Evolutionary conservation across 108 stramenopile species (phyloP), one percentile per base, ranked within the genome.

Genomic region (Skeletonema menzelii): DNA sequence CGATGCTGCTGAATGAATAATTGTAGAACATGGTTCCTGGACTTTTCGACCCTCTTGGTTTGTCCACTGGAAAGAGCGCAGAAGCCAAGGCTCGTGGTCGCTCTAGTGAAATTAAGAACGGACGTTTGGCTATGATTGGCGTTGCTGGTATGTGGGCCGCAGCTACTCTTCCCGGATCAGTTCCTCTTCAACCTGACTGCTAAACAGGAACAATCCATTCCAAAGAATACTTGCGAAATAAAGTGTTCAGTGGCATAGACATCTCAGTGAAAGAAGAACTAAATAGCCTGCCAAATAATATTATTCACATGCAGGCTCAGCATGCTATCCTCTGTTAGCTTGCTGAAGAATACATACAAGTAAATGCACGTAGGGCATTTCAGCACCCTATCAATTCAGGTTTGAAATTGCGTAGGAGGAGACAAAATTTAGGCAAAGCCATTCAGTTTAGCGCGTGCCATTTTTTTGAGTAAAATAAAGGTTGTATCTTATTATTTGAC

Each of bases 91-190:
- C 87, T 27, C 67, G 79, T 31, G 91, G 91, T 42, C 91, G 91
- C 69, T 67, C 69, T 49, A 70, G 67, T 30, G 91, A 92, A 69
- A 85, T 92, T 77, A 92, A 92, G 83, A 92, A 92, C 66, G 91
- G 91, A 68, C 87, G 91, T 76, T 79, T 92, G 66, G 91, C 89
- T 49, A 92, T 90, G 91, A 86, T 92, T 71, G 91, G 91, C 17
- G 67, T 92, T 63, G 84, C 84, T 53, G 90, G 90, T 63, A 70
- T 91, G 42, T 91, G 73, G 47, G 78, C 82, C 56, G 86, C 82
- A n/a, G 82, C 87, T 40, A 80, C 78, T 7, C 75, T 91, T 67
- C 67, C 63, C 11, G 90, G 90, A 79, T 85, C 86, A 20, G 87
- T 88, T 76, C 90, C 90, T 59, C 83, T 89, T 59, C 88, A 88